phyloP scores from a whole-genome alignment of 1,139 yeast genomes.

The Magnusiomyces clavatus region DNA sequence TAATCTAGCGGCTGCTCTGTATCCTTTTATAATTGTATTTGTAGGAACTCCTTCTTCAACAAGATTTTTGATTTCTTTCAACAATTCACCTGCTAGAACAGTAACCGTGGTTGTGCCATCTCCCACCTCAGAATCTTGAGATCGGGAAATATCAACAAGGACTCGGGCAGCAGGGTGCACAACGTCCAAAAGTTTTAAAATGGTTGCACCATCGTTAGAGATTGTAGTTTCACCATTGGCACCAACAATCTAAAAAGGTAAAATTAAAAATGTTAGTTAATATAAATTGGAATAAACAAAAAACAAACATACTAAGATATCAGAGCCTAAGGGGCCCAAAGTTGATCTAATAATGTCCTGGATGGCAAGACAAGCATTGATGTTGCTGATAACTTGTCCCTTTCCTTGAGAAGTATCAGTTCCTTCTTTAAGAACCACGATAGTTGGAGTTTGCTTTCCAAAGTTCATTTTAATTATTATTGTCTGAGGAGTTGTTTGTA shows the following conservation, averaged over 20 bases:
- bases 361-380: slow-evolving; percentile 93
- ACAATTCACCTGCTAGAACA: slow-evolving; percentile 84
- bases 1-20: slow-evolving; percentile 69
- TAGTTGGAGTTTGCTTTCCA: slow-evolving; percentile 90
- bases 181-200: slow-evolving; percentile 81
- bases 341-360: slow-evolving; percentile 95
- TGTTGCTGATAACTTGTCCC: slow-evolving; percentile 90
- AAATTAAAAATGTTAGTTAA: background rate
- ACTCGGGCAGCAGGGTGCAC: slow-evolving; percentile 98
- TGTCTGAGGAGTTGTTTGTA: background rate
- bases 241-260: slow-evolving; percentile 46
- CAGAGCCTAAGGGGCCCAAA: slow-evolving; percentile 95
- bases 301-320: slow-evolving; percentile 44
- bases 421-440: slow-evolving; percentile 95
- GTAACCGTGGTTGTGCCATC: slow-evolving; percentile 98
- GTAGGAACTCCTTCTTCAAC: slow-evolving; percentile 95
- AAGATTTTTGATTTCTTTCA: slow-evolving; percentile 81
- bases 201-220: slow-evolving; percentile 97
- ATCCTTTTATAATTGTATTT: slow-evolving; percentile 81
- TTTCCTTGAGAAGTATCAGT: slow-evolving; percentile 95
- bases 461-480: slow-evolving; percentile 53
- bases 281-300: background rate
- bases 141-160: slow-evolving; percentile 87
- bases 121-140: slow-evolving; percentile 98
- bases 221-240: slow-evolving; percentile 83